Base-by-base conservation (phyloP, 2,329 filamentous ascomycete species). In the Apiospora arundinis region DNA sequence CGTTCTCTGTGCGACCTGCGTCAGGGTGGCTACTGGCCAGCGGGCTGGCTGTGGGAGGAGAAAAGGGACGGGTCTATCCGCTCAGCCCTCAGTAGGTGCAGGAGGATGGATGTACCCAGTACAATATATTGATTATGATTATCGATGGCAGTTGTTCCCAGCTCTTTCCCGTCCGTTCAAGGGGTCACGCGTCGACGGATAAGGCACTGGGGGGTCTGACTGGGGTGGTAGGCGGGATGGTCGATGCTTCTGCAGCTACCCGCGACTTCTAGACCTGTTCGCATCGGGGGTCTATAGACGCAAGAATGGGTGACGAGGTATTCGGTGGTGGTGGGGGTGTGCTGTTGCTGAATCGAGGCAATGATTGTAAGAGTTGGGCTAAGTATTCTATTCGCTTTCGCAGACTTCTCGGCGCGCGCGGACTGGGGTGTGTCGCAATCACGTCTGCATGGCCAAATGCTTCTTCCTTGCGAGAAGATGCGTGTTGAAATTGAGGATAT, bases 201-300 rank as follows among this genome's bases (percentile, higher is more conserved):
- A 78, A 80, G 76, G 78, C 78, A 80, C 79, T 79, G 78, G 74
- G 79, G 77, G 68, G 78, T 79, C 73, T 80, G 78, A 73, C 78
- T 78, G 70, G 79, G 78, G 74, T 80, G 78, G 72, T 79, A 80
- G 77, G 78, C 77, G 77, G 79, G 78, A 81, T 79, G 78, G 75
- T 79, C 77, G 77, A 80, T 79, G 77, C 77, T 80, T 73, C 77
- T 81, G 79, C 79, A 81, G 76, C 77, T 80, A 79, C 77, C 79
- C 79, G 78, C 77, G 72, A 76, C 77, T 75, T 80, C 78, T 79
- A 77, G 77, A 78, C 76, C 77, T 75, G 78, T 80, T 80, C 78
- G 78, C 79, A 81, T 80, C 25, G 65, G 65, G 56, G 56, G 32
- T 40, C 56, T 63, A 21, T 63, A 63, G 21, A 63, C 56, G 56